phyloP scores from a whole-genome alignment of 177 flowering plant genomes.

The Vitis hybrid region DNA sequence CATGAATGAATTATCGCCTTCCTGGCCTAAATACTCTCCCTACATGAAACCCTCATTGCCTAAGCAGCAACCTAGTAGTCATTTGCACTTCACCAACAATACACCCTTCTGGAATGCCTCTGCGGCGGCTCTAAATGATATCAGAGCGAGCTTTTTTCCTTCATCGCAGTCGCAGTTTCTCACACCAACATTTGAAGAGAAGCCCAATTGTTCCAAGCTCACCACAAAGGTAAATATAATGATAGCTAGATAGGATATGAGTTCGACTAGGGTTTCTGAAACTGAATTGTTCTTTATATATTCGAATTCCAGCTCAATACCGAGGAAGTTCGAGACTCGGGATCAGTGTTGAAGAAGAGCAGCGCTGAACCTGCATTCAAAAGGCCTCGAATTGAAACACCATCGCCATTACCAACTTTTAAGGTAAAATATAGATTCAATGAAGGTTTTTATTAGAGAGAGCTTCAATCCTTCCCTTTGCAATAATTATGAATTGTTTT shows the following conservation, averaged over 20 bases:
- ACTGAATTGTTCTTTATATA: not conserved
- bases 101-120: slow-evolving; percentile 52
- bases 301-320: slow-evolving; percentile 23
- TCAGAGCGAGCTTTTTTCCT: slow-evolving; percentile 26
- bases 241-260: not conserved
- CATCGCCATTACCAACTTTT: slow-evolving; percentile 91
- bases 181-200: slow-evolving; percentile 31
- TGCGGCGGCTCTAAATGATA: slow-evolving; percentile 25
- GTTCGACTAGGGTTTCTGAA: slow-evolving; percentile 1
- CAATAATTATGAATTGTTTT: not conserved
- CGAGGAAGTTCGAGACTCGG: slow-evolving; percentile 33
- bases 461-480: slow-evolving; percentile 12
- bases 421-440: slow-evolving; percentile 52
- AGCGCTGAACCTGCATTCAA: slow-evolving; percentile 49
- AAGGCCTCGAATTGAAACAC: slow-evolving; percentile 76
- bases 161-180: slow-evolving; percentile 34
- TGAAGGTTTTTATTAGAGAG: slow-evolving; percentile 13
- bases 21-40: slow-evolving; percentile 26
- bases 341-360: slow-evolving; percentile 39
- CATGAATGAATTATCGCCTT: slow-evolving; percentile 28
- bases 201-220: slow-evolving; percentile 35
- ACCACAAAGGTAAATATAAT: slow-evolving; percentile 40
- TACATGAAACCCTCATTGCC: slow-evolving; percentile 21
- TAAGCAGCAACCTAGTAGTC: slow-evolving; percentile 31
- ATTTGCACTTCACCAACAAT: slow-evolving; percentile 53